Conservation (phyloP, 1,284 basidiomycete species). For the Microbotryum lychnidis-dioicae region DNA sequence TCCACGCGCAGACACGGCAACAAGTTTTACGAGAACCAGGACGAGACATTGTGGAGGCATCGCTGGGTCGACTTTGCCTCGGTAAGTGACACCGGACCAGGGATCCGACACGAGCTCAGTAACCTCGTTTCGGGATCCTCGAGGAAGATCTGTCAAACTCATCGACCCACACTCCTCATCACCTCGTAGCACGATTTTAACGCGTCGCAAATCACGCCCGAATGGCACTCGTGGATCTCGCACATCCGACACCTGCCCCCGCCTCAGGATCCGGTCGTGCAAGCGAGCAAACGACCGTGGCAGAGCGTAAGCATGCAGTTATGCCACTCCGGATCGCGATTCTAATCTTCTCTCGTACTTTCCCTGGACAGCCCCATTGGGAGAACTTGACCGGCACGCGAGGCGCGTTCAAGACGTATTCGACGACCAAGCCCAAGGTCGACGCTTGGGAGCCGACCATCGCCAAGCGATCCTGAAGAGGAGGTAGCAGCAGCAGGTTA, state of each 20-base stretch:
- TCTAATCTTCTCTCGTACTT: neutral
- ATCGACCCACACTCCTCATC: neutral
- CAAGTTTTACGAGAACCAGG: constrained; percentile 76
- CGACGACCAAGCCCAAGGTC: constrained; percentile 73
- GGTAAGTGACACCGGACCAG: constrained; percentile 43
- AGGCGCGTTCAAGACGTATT: constrained; percentile 78
- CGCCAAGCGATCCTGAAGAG: constrained; percentile 28
- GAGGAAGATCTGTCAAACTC: neutral
- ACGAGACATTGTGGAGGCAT: constrained; percentile 70
- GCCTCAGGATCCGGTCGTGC: constrained; percentile 60
- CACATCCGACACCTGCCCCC: constrained; percentile 80
- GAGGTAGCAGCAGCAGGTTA: too few species aligned
- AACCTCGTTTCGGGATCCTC: neutral
- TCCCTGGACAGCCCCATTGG: constrained; percentile 53
- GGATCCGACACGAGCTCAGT: too few species aligned
- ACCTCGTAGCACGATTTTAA: constrained; percentile 64
- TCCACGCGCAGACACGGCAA: constrained; percentile 26
- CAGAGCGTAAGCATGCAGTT: constrained; percentile 56
- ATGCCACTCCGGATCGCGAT: neutral
- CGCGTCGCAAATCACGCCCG: constrained; percentile 79
- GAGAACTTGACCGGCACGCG: constrained; percentile 88
- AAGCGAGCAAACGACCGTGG: constrained; percentile 65
- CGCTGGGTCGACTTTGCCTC: constrained; percentile 88
- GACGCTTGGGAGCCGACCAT: constrained; percentile 73
- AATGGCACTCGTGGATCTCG: constrained; percentile 92